Evolutionary conservation across 352 stramenopile genomes (phyloP), one percentile per base, ranked within the genome.

Genomic region (Globisporangium apiculatum): DNA sequence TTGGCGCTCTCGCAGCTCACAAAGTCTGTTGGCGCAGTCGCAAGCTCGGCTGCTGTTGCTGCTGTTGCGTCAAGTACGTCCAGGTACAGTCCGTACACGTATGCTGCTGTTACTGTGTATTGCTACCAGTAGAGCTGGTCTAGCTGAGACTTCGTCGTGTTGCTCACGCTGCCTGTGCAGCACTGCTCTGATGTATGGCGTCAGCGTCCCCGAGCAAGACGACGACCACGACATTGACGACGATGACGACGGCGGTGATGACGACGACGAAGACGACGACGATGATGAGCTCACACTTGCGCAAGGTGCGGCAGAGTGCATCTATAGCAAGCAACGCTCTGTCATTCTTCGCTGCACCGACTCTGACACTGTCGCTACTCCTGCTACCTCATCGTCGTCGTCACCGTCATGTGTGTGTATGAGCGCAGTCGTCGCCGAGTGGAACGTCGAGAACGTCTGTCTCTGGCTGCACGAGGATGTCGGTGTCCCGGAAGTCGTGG

Each of bases 371-470:
- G 31, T 52, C 5, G 2, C 18, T 14, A 10, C 31, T 43, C 40
- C 3, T 48, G 31, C 35, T 42, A 38, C 51, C 24, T 1, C 38
- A 12, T 24, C 58, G 50, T 31, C 24, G 24, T 31, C 24, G 24
- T 31, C 24, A 31, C 24, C 24, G 24, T 3, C 24, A 31, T 31
- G 24, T 31, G 24, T 38, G 7, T 24, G 1, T 42, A 1, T 41
- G 0, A 7, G 7, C 36, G 14, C 49, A 86, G 83, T 89, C 12
- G 80, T 92, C 10, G 72, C 73, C 1, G 77, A 90, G 41, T 92
- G 83, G 83, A 90, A 66, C 17, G 78, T 91, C n/a, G 83, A 90
- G 38, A 88, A 89, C 50, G 83, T 92, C 3, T 92, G 79, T 38
- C 58, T 90, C 1, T 92, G 83, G 83, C 71, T 92, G 4, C 68